Conservation (phyloP, 495 filamentous ascomycete genomes). For the Penicillium canescens region DNA sequence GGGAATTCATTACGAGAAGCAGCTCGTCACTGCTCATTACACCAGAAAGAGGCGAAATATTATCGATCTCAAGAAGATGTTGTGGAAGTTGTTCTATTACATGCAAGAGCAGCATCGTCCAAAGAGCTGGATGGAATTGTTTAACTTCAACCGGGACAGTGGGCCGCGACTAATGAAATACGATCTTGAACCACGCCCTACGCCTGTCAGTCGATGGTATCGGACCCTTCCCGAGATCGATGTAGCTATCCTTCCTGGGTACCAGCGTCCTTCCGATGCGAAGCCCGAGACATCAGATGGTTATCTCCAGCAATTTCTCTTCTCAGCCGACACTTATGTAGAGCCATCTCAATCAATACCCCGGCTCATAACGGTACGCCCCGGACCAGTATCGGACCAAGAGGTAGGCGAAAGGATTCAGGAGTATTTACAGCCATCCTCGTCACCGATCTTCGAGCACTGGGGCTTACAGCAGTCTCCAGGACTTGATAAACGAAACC, state of each 20-base stretch:
- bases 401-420: too few species aligned
- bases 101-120: constrained; percentile 21
- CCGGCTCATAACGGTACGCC: not conserved
- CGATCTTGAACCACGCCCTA: constrained; percentile 7
- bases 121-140: constrained; percentile 10
- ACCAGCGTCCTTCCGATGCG: constrained; percentile 13
- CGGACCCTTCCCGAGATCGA: constrained; percentile 1
- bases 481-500: not conserved
- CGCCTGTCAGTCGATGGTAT: constrained; percentile 32
- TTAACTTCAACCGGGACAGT: constrained; percentile 28
- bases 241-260: not conserved
- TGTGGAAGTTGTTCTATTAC: constrained; percentile 35
- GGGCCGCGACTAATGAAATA: constrained; percentile 37
- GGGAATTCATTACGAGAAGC: constrained; percentile 26
- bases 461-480: not conserved
- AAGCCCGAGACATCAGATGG: constrained; percentile 13
- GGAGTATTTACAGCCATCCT: too few species aligned
- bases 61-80: not conserved
- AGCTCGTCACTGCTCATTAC: not conserved
- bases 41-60: not conserved
- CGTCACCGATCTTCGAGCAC: too few species aligned
- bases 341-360: not conserved
- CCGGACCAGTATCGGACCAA: too few species aligned
- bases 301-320: constrained; percentile 18
- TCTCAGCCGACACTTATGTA: constrained; percentile 4